These are phyloP conservation scores for Leccinum proliferum DNA, from an alignment of 1,284 basidiomycete genomes.

Conservation along the genomic window DNA sequence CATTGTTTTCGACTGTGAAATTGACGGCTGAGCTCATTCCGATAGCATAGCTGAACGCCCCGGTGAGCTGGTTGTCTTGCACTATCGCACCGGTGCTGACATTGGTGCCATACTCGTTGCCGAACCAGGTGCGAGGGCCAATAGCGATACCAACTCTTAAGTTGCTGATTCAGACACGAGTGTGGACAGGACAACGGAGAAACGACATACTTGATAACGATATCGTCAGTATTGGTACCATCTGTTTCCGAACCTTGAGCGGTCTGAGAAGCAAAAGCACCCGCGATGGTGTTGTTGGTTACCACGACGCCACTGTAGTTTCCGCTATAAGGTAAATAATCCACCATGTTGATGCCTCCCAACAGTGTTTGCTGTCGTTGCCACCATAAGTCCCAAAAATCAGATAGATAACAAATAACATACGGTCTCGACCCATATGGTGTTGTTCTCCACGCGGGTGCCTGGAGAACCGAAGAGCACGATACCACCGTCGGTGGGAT, in stretches of 20 bases:
- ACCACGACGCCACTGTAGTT: conserved; percentile 68
- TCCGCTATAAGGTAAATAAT: conserved; percentile 69
- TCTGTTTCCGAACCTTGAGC: conserved; percentile 36
- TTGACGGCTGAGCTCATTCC: conserved; percentile 60
- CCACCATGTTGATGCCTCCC: conserved; percentile 82
- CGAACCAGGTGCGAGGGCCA: conserved; percentile 78
- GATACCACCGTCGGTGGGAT: conserved; percentile 78
- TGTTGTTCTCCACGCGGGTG: conserved; percentile 69
- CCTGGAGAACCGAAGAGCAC: conserved; percentile 83
- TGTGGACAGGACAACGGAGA: background rate
- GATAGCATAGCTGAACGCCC: conserved; percentile 69
- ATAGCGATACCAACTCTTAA: conserved; percentile 68
- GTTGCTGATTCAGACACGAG: conserved; percentile 2
- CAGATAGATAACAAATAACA: conserved; percentile 1
- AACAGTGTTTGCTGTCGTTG: conserved; percentile 55
- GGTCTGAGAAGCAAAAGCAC: conserved; percentile 55
- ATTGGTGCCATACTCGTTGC: conserved; percentile 53
- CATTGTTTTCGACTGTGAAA: conserved; percentile 65
- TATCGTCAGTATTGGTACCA: conserved; percentile 55
- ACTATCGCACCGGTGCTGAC: conserved; percentile 58
- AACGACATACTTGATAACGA: conserved; percentile 59
- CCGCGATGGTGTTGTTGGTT: conserved; percentile 63
- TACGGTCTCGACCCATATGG: conserved; percentile 66
- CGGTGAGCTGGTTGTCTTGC: conserved; percentile 60
- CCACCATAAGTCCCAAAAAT: background rate